A percentile compares a stretch with the other conserved stretches of the same genome.
Evolutionary conservation across 495 filamentous ascomycete genomes (phyloP).

Genomic region (Hypoxylon trugodes): DNA sequence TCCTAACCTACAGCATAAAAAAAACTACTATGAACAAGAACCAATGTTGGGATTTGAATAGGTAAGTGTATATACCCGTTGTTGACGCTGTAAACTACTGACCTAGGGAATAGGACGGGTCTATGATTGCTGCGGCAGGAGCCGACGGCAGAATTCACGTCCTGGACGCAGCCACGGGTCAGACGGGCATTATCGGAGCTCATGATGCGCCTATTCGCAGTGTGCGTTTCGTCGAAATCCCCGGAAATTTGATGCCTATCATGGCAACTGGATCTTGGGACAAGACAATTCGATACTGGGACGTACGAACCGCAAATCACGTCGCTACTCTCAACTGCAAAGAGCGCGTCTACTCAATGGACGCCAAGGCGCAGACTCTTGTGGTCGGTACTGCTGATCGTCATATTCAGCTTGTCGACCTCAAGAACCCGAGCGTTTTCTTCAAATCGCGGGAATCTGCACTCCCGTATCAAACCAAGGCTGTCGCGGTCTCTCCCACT

Average conservation of each 20-base stretch:
- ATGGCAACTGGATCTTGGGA: slow-evolving; percentile 95
- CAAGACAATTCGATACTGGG: slow-evolving; percentile 96
- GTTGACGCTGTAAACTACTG: too few relatives aligned
- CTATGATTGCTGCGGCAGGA: slow-evolving; percentile 81
- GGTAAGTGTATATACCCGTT: slow-evolving; percentile 2
- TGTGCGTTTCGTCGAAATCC: slow-evolving; percentile 76
- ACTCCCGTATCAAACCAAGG: slow-evolving; percentile 93
- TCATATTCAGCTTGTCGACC: slow-evolving; percentile 89
- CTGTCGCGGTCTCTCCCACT: slow-evolving; percentile 90
- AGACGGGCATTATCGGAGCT: slow-evolving; percentile 69
- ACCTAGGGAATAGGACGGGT: slow-evolving; percentile 57
- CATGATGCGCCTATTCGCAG: slow-evolving; percentile 83
- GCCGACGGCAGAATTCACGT: slow-evolving; percentile 85
- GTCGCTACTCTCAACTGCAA: slow-evolving; percentile 70
- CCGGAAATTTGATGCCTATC: slow-evolving; percentile 63
- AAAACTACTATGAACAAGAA: background rate
- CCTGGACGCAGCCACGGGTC: slow-evolving; percentile 71
- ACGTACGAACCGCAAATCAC: slow-evolving; percentile 72
- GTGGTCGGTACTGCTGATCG: slow-evolving; percentile 92
- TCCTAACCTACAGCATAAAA: slow-evolving; percentile 14
- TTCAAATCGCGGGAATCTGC: slow-evolving; percentile 90
- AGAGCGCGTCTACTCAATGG: slow-evolving; percentile 90
- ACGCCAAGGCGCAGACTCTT: slow-evolving; percentile 80
- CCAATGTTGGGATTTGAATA: slow-evolving; percentile 25
- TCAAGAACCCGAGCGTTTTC: slow-evolving; percentile 81